These are phyloP conservation scores for Nakataea oryzae DNA, from an alignment of 2,329 filamentous ascomycete species.

Conservation along the genomic window DNA sequence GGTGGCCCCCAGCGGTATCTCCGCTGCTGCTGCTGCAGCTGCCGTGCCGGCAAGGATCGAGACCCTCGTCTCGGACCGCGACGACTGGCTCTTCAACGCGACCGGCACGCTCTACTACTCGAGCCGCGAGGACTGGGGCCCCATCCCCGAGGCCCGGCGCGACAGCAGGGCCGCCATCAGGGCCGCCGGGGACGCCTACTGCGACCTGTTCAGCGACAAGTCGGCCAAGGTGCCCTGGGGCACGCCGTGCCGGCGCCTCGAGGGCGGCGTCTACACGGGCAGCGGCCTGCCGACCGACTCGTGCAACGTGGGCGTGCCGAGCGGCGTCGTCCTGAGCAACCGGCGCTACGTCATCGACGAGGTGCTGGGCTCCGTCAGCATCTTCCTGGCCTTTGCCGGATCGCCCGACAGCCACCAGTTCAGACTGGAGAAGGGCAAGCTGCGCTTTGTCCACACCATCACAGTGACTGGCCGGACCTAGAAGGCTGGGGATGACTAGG, in stretches of 20 bases:
- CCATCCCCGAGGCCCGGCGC: conserved; percentile 15
- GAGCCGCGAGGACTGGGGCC: conserved; percentile 13
- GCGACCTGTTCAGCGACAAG: conserved; percentile 22
- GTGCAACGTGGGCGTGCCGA: conserved; percentile 13
- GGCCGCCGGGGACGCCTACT: conserved; percentile 23
- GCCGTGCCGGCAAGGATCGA: conserved; percentile 17
- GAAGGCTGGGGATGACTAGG: too few relatives aligned
- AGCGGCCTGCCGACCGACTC: conserved; percentile 10
- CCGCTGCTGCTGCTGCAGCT: too few relatives aligned
- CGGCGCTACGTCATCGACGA: conserved; percentile 18
- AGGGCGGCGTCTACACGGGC: conserved; percentile 15
- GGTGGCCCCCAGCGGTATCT: conserved; percentile 3
- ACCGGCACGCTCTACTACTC: conserved; percentile 21
- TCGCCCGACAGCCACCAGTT: conserved; percentile 23
- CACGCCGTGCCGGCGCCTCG: conserved; percentile 19
- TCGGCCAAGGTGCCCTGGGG: conserved; percentile 24
- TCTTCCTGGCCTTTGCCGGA: conserved; percentile 18
- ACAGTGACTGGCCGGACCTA: conserved; percentile 10
- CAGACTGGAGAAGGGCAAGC: conserved; percentile 19
- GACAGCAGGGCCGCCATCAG: conserved; percentile 17
- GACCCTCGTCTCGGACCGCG: conserved; percentile 18
- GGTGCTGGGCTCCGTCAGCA: conserved; percentile 14
- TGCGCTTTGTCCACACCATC: conserved; percentile 22
- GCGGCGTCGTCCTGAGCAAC: conserved; percentile 10
- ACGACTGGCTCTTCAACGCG: conserved; percentile 25